A percentile compares a stretch with the other conserved stretches of the same genome.
Evolutionary conservation across 805 yeast species (phyloP).

Genomic region (Candida pseudoglaebosa): DNA sequence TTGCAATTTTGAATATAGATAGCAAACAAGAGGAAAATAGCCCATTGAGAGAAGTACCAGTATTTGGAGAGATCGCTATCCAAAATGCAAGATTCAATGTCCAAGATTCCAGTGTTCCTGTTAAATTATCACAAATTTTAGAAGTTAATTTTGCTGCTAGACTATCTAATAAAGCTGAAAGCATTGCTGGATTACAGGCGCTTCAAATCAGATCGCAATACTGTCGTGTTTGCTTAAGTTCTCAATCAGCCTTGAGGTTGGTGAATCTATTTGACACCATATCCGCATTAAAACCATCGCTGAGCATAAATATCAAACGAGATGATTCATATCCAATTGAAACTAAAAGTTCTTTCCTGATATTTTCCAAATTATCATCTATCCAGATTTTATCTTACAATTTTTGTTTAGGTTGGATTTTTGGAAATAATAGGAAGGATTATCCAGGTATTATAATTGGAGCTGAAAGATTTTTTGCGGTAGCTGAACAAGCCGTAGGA

Average conservation of each 20-base stretch:
- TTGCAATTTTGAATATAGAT: constrained; percentile 22
- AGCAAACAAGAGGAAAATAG: constrained; percentile 6
- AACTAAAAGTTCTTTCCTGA: neutral
- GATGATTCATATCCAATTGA: neutral
- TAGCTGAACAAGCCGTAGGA: constrained; percentile 58
- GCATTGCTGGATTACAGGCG: constrained; percentile 30
- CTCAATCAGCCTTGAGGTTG: constrained; percentile 42
- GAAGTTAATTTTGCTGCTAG: constrained; percentile 45
- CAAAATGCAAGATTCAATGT: constrained; percentile 42
- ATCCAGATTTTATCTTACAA: constrained; percentile 59
- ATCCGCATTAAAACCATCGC: constrained; percentile 5
- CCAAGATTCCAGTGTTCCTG: constrained; percentile 35
- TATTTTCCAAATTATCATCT: constrained; percentile 37
- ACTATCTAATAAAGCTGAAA: constrained; percentile 34
- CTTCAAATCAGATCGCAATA: constrained; percentile 57
- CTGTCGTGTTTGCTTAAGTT: constrained; percentile 55
- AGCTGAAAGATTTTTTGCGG: constrained; percentile 66
- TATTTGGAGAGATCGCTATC: constrained; percentile 36
- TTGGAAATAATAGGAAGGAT: constrained; percentile 41
- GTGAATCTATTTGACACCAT: constrained; percentile 28
- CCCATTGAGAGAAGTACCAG: constrained; percentile 16
- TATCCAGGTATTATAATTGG: constrained; percentile 78
- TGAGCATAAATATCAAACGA: neutral
- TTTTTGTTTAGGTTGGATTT: constrained; percentile 77
- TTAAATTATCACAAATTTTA: constrained; percentile 37